These are phyloP conservation scores for Xylaria sp. DNA, from an alignment of 2,329 filamentous ascomycete genomes.

Conservation along the genomic window DNA sequence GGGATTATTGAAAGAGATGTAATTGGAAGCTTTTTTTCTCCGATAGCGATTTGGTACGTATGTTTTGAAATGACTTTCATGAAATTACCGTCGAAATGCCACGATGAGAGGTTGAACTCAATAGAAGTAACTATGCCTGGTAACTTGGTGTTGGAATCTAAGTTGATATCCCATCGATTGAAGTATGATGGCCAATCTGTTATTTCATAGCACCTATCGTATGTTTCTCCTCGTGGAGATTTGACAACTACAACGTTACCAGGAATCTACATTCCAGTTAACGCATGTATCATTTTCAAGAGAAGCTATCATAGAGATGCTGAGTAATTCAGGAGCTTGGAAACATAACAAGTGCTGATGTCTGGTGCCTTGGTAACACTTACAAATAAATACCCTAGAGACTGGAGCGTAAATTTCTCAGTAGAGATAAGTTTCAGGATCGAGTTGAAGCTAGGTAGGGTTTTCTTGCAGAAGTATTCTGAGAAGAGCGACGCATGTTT, in stretches of 20 bases:
- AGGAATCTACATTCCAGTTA: background rate
- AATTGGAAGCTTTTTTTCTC: background rate
- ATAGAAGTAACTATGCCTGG: background rate
- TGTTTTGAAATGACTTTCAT: background rate
- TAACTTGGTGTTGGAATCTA: background rate
- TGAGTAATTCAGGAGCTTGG: background rate
- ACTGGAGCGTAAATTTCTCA: background rate
- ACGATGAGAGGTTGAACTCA: background rate
- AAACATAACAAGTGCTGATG: too few species aligned
- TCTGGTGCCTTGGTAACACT: too few species aligned
- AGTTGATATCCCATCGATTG: background rate
- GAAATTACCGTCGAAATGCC: constrained; percentile 1
- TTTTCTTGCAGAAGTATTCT: background rate
- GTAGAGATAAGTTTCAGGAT: background rate
- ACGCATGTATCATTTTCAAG: background rate
- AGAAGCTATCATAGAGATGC: too few species aligned
- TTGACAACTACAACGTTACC: background rate
- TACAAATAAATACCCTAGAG: too few species aligned
- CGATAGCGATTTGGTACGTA: background rate
- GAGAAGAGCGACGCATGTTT: background rate
- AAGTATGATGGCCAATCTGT: background rate
- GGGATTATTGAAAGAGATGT: background rate
- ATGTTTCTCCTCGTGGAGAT: background rate
- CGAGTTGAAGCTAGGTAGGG: background rate
- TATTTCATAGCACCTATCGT: background rate